Base-by-base conservation (phyloP, 768 basidiomycete species). In the Phylloporus sp. region DNA sequence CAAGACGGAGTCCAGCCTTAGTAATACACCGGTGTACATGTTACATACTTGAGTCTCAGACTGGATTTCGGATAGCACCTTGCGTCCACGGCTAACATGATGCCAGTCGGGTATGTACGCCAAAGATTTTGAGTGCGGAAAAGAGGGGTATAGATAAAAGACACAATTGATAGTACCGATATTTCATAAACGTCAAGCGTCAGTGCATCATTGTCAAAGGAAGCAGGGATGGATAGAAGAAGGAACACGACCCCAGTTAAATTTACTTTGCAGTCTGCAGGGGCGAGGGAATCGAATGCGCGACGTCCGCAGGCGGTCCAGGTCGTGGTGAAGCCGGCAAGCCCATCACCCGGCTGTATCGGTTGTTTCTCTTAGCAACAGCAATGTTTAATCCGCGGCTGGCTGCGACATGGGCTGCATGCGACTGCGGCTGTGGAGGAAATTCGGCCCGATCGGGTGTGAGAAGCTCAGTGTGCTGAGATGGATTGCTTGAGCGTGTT, bases 341-440 rank as follows among this genome's bases (percentile, higher is more conserved):
- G 10, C 82, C 82, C 22, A 80, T 71, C 65, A 83, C 72, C 49
- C 76, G 76, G 46, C 82, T 83, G 38, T 83, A 78, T 49, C 83
- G 76, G 60, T 81, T 80, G 20, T 76, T 75, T 54, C 76, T 76
- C 49, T 79, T 79, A 21, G 70, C 70, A 11, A 80, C 71, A 6
- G 76, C 69, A 20, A 90, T 74, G 58, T 85, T 84, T 45, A 90
- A 65, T n/a, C 87, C 87, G 52, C 81, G 77, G 41, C 72, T 78
- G 15, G 82, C 81, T 14, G 88, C 88, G 35, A 75, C 71, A 44
- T 69, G 66, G 23, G 84, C 75, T 5, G 85, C 85, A 47, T 71
- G 71, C 15, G 79, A 77, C 23, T 72, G 71, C 14, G 80, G 76
- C 23, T 63, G 63, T 46, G 69, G 52, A 58, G n/a, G 71, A 66